These are phyloP conservation scores for Trichoderma lentiforme DNA, from an alignment of 2,329 filamentous ascomycete genomes.

Conservation along the genomic window DNA sequence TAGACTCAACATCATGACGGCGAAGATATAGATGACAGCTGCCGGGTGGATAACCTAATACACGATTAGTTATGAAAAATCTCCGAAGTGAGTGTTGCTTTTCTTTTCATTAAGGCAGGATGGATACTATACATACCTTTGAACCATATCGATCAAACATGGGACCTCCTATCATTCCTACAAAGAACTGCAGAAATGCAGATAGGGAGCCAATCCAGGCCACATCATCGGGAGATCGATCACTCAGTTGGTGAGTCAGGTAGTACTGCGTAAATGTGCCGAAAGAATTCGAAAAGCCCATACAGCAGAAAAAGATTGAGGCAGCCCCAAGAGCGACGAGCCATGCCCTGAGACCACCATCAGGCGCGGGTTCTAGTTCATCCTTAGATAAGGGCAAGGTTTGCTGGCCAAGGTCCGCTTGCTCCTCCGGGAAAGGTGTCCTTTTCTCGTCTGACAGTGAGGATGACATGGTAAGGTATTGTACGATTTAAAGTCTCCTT, in stretches of 20 bases:
- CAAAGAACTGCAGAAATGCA: conserved; percentile 36
- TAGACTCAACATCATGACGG: conserved; percentile 42
- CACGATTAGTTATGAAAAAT: neutral
- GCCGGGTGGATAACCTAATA: conserved; percentile 32
- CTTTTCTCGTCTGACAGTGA: neutral
- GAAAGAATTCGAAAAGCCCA: conserved; percentile 44
- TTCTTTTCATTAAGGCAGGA: too few relatives aligned
- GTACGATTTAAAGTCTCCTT: neutral
- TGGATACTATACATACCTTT: conserved; percentile 25
- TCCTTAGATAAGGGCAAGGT: neutral
- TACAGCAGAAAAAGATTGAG: conserved; percentile 36
- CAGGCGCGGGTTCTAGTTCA: conserved; percentile 23
- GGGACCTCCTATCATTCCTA: conserved; percentile 35
- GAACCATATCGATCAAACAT: conserved; percentile 43
- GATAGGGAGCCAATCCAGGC: conserved; percentile 43
- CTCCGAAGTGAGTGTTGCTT: neutral
- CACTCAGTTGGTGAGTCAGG: conserved; percentile 33
- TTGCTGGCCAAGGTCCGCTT: neutral
- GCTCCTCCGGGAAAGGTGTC: neutral
- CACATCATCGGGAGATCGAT: conserved; percentile 32
- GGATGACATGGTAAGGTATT: neutral
- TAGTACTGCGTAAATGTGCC: conserved; percentile 46
- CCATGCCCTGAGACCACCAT: conserved; percentile 40
- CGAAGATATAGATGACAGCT: conserved; percentile 35
- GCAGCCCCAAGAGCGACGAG: conserved; percentile 37